A percentile compares a stretch with the other conserved stretches of the same genome.
These are phyloP conservation scores for Neurospora crassa DNA, from an alignment of 2,329 filamentous ascomycete genomes.

Conservation along the genomic window DNA sequence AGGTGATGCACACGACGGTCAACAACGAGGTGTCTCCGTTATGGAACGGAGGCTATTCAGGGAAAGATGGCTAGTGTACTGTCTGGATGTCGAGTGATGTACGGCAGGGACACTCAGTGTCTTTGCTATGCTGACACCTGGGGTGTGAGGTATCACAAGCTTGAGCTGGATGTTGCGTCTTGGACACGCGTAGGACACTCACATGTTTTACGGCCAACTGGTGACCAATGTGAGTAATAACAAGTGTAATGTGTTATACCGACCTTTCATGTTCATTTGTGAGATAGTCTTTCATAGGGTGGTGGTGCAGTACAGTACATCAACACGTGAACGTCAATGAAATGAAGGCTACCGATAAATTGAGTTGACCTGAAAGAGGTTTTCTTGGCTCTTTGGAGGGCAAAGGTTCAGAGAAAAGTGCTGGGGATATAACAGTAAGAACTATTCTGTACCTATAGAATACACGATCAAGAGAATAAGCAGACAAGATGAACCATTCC, in stretches of 20 bases:
- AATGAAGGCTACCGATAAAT: not conserved
- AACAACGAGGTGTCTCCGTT: not conserved
- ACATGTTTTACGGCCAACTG: not conserved
- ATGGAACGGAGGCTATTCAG: not conserved
- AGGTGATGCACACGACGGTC: not conserved
- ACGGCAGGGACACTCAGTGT: not conserved
- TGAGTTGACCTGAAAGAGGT: no score
- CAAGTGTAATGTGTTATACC: not conserved
- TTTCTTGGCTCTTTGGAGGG: no score
- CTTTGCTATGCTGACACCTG: not conserved
- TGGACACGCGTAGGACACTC: not conserved
- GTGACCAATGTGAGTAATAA: not conserved
- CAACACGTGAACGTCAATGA: not conserved
- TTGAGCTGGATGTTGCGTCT: not conserved
- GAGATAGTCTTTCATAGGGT: not conserved
- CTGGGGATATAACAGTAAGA: no score
- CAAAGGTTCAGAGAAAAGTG: no score
- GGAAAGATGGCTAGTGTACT: not conserved
- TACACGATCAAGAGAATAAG: no score
- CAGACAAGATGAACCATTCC: not conserved
- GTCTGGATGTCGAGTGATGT: not conserved
- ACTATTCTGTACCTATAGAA: not conserved
- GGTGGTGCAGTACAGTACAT: not conserved
- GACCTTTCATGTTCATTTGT: not conserved
- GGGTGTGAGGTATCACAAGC: not conserved